Conservation (phyloP, 352 stramenopile genomes). For the Phytophthora idaei region DNA sequence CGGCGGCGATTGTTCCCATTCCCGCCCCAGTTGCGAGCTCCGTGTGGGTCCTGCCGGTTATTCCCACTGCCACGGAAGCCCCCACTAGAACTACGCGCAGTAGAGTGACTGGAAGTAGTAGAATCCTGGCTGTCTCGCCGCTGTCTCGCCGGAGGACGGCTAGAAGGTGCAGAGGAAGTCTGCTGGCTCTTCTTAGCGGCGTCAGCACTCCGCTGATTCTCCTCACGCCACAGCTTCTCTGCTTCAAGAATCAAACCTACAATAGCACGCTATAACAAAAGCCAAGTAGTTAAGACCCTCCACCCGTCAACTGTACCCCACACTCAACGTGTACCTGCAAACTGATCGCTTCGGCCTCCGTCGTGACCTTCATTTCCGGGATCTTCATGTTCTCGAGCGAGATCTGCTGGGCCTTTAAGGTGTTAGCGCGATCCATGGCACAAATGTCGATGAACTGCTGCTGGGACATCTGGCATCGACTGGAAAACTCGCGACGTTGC, state of each 20-base stretch:
- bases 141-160: constrained; percentile 20
- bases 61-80: constrained; percentile 18
- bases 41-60: constrained; percentile 32
- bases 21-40: constrained; percentile 32
- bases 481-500: constrained; percentile 69
- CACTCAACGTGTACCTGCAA: constrained; percentile 47
- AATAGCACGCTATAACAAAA: constrained; percentile 56
- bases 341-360: constrained; percentile 43
- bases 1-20: constrained; percentile 33
- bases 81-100: constrained; percentile 43
- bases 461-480: constrained; percentile 75
- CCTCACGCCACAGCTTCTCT: constrained; percentile 67
- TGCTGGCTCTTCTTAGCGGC: constrained; percentile 32
- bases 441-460: constrained; percentile 82
- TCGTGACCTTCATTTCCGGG: constrained; percentile 67
- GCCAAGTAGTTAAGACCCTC: constrained; percentile 2
- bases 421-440: constrained; percentile 64
- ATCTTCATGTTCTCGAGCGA: constrained; percentile 78
- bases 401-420: constrained; percentile 71
- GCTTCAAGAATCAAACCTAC: constrained; percentile 72
- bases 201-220: constrained; percentile 38
- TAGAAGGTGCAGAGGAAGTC: constrained; percentile 18
- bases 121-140: constrained; percentile 45
- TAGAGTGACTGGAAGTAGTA: constrained; percentile 44
- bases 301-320: background rate